A percentile compares a stretch with the other conserved stretches of the same genome.
These are phyloP conservation scores for Botrytis fabae DNA, from an alignment of 2,329 filamentous ascomycete genomes.

Conservation along the genomic window DNA sequence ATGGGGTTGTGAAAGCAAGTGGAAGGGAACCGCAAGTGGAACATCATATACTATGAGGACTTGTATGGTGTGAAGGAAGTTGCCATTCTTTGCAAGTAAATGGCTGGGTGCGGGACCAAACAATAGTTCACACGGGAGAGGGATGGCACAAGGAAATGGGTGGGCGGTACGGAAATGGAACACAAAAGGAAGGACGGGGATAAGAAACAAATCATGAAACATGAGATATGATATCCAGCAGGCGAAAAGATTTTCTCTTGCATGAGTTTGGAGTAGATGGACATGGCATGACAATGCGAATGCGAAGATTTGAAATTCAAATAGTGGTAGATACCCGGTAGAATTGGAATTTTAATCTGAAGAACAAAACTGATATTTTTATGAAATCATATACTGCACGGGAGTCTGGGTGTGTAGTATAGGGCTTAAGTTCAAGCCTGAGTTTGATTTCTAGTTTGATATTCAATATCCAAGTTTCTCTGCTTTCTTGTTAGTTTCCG, in stretches of 20 bases:
- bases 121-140: neutral
- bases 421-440: neutral
- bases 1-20: constrained; percentile 37
- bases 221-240: neutral
- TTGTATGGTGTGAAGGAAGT: neutral
- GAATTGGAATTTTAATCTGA: neutral
- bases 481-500: neutral
- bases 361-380: neutral
- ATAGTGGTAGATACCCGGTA: constrained; percentile 14
- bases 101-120: neutral
- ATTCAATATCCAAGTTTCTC: neutral
- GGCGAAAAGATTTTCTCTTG: neutral
- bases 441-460: neutral
- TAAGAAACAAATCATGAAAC: neutral
- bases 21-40: constrained; percentile 32
- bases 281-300: neutral
- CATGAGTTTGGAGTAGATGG: constrained; percentile 4
- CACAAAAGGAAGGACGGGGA: neutral
- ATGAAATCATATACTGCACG: neutral
- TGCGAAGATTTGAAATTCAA: neutral
- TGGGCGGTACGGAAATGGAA: neutral
- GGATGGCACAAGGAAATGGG: neutral
- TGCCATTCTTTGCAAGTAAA: neutral
- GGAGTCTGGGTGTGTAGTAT: neutral
- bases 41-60: constrained; percentile 15